Evolutionary conservation across 148 eudicot species (phyloP).

Genomic region (Rhododendron griersonianum): DNA sequence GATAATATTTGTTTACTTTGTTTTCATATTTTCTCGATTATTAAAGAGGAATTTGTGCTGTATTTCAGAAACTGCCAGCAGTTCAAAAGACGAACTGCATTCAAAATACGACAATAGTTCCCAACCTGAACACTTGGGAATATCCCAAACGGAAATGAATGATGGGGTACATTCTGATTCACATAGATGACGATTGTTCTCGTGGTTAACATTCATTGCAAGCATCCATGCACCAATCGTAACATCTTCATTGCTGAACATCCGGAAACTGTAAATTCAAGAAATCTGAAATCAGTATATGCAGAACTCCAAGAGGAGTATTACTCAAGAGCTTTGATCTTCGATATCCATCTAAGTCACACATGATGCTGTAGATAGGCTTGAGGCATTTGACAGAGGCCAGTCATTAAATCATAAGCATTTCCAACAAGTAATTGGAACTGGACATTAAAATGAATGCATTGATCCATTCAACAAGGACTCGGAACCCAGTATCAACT

Average conservation of each 20-base stretch:
- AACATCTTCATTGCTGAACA: conserved; percentile 98
- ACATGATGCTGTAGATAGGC: not conserved
- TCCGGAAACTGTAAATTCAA: conserved; percentile 65
- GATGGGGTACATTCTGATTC: conserved; percentile 61
- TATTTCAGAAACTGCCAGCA: conserved; percentile 1
- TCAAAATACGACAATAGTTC: not conserved
- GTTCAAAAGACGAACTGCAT: not conserved
- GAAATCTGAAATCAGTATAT: conserved; percentile 13
- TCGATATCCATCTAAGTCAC: not conserved
- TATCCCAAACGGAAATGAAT: conserved; percentile 96
- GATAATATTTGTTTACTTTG: not conserved
- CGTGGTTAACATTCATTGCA: conserved; percentile 96
- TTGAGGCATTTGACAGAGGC: not conserved
- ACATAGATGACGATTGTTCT: conserved; percentile 66
- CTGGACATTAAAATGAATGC: not conserved
- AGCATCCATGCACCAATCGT: conserved; percentile 98
- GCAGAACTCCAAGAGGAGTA: not conserved
- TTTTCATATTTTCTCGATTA: not conserved
- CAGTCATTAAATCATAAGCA: not conserved
- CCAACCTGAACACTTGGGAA: conserved; percentile 93
- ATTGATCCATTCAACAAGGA: not conserved
- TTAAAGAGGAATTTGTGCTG: not conserved
- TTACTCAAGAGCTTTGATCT: not conserved
- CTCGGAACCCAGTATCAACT: not conserved
- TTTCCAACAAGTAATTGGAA: not conserved